A percentile compares a stretch with the other conserved stretches of the same genome.
phyloP scores from a whole-genome alignment of 1,139 yeast species.

The Tardiomyces digboiensis region DNA sequence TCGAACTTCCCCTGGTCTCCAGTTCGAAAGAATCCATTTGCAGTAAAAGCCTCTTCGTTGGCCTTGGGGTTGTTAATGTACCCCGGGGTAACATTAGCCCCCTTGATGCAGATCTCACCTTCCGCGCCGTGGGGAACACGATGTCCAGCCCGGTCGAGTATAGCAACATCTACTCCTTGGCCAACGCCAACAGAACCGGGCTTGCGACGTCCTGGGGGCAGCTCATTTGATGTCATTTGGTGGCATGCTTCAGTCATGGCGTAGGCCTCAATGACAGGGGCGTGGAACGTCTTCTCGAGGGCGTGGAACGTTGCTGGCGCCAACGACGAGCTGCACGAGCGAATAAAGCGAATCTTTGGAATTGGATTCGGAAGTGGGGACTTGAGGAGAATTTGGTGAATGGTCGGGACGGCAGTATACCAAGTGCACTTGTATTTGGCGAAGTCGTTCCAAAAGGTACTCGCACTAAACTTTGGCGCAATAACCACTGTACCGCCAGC shows the following conservation, averaged over 20 bases:
- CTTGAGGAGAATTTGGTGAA: constrained; percentile 52
- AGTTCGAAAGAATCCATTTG: constrained; percentile 52
- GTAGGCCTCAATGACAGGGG: constrained; percentile 64
- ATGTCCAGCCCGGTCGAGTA: constrained; percentile 40
- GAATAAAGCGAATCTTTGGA: constrained; percentile 49
- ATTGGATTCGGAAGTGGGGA: constrained; percentile 37
- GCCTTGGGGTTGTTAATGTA: constrained; percentile 61
- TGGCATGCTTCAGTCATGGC: constrained; percentile 74
- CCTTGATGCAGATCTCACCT: constrained; percentile 60
- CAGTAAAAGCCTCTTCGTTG: constrained; percentile 51
- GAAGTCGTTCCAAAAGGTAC: constrained; percentile 48
- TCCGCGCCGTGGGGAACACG: constrained; percentile 38
- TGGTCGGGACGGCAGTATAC: constrained; percentile 71
- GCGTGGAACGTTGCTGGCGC: constrained; percentile 52
- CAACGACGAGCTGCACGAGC: constrained; percentile 60
- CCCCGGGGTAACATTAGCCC: constrained; percentile 59
- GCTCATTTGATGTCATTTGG: constrained; percentile 60
- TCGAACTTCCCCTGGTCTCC: constrained; percentile 64
- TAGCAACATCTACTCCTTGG: constrained; percentile 53
- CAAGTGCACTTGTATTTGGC: constrained; percentile 41
- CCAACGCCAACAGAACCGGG: constrained; percentile 66
- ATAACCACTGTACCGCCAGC: constrained; percentile 52
- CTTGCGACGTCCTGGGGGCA: constrained; percentile 53
- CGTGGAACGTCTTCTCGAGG: constrained; percentile 44
- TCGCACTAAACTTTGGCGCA: constrained; percentile 50